Conservation (phyloP, 2,329 filamentous ascomycete species). For the Cytospora schulzeri region DNA sequence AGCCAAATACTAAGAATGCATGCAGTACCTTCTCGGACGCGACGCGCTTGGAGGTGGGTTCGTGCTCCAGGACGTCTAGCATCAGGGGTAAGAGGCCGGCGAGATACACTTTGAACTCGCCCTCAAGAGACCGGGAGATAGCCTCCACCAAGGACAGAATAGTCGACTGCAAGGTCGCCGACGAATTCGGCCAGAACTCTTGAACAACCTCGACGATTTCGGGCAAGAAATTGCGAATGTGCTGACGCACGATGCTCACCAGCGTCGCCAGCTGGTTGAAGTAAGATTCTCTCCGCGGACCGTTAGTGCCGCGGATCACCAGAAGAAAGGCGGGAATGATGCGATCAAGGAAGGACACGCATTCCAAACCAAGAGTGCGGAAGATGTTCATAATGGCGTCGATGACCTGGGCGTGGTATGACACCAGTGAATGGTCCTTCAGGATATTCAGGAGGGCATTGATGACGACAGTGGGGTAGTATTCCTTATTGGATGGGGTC, state of each 20-base stretch:
- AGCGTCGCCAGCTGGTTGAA: slow-evolving; percentile 95
- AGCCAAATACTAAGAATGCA: slow-evolving; percentile 92
- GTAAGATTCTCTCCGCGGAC: slow-evolving; percentile 84
- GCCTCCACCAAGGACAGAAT: slow-evolving; percentile 92
- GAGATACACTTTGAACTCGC: slow-evolving; percentile 96
- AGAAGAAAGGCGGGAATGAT: slow-evolving; percentile 92
- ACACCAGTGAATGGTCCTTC: slow-evolving; percentile 84
- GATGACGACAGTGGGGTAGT: slow-evolving; percentile 97
- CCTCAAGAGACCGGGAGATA: slow-evolving; percentile 89
- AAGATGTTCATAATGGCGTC: slow-evolving; percentile 99
- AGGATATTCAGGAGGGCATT: slow-evolving; percentile 91
- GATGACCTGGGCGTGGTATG: slow-evolving; percentile 91
- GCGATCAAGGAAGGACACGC: slow-evolving; percentile 88
- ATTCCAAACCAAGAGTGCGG: slow-evolving; percentile 92
- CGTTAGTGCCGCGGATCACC: slow-evolving; percentile 81
- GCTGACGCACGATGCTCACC: slow-evolving; percentile 92
- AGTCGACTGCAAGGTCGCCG: slow-evolving; percentile 80
- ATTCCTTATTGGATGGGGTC: slow-evolving; percentile 95
- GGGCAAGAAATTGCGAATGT: slow-evolving; percentile 87
- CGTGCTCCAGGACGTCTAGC: slow-evolving; percentile 90
- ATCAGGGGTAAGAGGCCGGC: slow-evolving; percentile 88
- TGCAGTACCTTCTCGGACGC: slow-evolving; percentile 91
- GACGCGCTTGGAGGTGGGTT: slow-evolving; percentile 71
- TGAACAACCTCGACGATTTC: slow-evolving; percentile 84
- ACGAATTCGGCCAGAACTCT: slow-evolving; percentile 80